A percentile compares a stretch with the other conserved stretches of the same genome.
phyloP scores from a whole-genome alignment of 2,329 filamentous ascomycete species.

The Boeremia lycopersici region DNA sequence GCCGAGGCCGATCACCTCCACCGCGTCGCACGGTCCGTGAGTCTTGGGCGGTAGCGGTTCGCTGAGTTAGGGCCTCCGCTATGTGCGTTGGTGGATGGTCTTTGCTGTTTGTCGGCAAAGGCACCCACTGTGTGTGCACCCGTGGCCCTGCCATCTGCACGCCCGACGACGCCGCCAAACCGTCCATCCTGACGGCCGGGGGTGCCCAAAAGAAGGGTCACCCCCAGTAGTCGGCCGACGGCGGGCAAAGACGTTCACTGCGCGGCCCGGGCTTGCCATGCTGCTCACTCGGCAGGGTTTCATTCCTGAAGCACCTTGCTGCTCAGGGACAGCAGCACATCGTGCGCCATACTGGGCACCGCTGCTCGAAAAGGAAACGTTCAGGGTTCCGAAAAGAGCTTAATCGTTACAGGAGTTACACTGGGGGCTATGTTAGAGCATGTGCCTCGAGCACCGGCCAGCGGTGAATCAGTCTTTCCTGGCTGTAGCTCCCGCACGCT shows the following conservation, averaged over 20 bases:
- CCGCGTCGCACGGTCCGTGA: constrained; percentile 33
- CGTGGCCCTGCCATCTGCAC: constrained; percentile 18
- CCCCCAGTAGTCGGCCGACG: constrained; percentile 22
- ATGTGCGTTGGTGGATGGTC: constrained; percentile 7
- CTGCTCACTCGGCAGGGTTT: constrained; percentile 18
- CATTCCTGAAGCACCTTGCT: constrained; percentile 19
- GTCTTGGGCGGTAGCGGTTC: constrained; percentile 22
- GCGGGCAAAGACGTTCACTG: constrained; percentile 20
- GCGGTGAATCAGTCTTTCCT: constrained; percentile 42
- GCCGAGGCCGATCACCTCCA: constrained; percentile 33
- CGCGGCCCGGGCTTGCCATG: constrained; percentile 30
- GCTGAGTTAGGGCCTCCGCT: constrained; percentile 22
- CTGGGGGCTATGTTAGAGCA: constrained; percentile 49
- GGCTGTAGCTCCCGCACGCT: constrained; percentile 48
- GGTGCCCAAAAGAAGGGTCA: constrained; percentile 19
- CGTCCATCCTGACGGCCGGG: constrained; percentile 30
- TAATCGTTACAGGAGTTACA: constrained; percentile 42
- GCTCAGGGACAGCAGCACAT: constrained; percentile 21
- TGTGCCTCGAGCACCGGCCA: constrained; percentile 35
- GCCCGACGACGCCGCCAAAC: constrained; percentile 37
- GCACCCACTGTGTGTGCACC: constrained; percentile 7
- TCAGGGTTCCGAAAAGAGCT: constrained; percentile 36
- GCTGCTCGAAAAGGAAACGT: constrained; percentile 28
- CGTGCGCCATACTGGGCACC: constrained; percentile 21
- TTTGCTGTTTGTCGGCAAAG: constrained; percentile 8